These are phyloP conservation scores for Simplicillium sp. DNA, from an alignment of 2,329 filamentous ascomycete genomes.

Conservation along the genomic window DNA sequence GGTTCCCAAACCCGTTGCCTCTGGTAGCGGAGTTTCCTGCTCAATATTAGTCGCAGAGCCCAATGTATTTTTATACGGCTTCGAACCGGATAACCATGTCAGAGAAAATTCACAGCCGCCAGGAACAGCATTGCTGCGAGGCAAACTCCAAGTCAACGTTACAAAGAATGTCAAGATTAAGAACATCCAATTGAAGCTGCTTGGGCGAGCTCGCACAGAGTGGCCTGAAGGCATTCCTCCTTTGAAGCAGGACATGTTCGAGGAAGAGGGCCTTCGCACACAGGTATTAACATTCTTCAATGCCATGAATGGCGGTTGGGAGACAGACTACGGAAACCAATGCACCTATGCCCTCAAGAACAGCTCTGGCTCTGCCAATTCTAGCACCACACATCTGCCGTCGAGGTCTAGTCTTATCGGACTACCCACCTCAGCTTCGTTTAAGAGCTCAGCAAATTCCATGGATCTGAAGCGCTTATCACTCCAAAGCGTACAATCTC, in stretches of 20 bases:
- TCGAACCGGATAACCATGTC: constrained; percentile 58
- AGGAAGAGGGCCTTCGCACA: constrained; percentile 77
- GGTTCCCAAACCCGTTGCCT: constrained; percentile 64
- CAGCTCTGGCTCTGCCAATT: constrained; percentile 21
- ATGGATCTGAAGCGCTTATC: constrained; percentile 60
- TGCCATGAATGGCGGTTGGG: constrained; percentile 52
- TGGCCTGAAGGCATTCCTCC: constrained; percentile 97
- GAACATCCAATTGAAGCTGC: constrained; percentile 77
- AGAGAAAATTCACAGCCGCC: constrained; percentile 40
- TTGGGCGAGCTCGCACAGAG: constrained; percentile 77
- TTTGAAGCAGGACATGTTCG: constrained; percentile 70
- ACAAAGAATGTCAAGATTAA: constrained; percentile 91
- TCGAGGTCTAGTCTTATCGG: constrained; percentile 10
- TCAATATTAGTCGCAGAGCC: constrained; percentile 70
- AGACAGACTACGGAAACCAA: constrained; percentile 53
- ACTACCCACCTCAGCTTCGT: constrained; percentile 12
- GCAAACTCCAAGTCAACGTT: constrained; percentile 71
- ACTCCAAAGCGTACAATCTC: constrained; percentile 69
- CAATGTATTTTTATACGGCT: constrained; percentile 70
- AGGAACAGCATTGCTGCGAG: constrained; percentile 76
- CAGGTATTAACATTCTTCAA: constrained; percentile 94
- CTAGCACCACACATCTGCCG: constrained; percentile 21
- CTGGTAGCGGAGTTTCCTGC: constrained; percentile 65
- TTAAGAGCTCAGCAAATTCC: constrained; percentile 20
- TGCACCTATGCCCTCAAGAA: constrained; percentile 44